These are phyloP conservation scores for Rubia tinctorum DNA, from an alignment of 305 asterid species.

Conservation along the genomic window DNA sequence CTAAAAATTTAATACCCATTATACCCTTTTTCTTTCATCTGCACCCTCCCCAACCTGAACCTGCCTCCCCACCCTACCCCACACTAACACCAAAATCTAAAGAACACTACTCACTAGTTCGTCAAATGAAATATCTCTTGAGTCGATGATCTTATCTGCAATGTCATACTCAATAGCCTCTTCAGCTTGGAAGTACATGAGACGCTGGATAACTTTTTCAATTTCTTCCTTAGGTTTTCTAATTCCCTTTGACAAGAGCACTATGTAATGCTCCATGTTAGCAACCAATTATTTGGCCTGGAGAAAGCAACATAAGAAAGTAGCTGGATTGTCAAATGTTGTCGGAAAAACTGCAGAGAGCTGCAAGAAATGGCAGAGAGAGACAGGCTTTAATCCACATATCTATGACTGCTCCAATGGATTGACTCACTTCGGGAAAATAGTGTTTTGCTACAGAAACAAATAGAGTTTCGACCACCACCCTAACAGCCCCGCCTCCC, in stretches of 20 bases:
- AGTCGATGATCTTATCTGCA: slow-evolving; percentile 71
- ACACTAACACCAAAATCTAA: no score
- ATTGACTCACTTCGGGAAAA: slow-evolving; percentile 69
- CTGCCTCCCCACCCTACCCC: no score
- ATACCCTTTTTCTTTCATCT: no score
- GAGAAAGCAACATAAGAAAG: slow-evolving; percentile 9
- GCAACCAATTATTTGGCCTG: slow-evolving; percentile 87
- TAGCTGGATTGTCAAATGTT: slow-evolving; percentile 4
- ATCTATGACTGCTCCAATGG: slow-evolving; percentile 76
- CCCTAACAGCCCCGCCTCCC: no score
- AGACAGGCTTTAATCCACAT: slow-evolving; percentile 86
- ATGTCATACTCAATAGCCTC: slow-evolving; percentile 84
- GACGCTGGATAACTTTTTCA: slow-evolving; percentile 64
- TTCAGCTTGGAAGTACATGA: slow-evolving; percentile 58
- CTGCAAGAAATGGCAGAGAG: slow-evolving; percentile 24
- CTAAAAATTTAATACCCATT: no score
- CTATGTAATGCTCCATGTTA: slow-evolving; percentile 56
- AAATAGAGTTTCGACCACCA: no score
- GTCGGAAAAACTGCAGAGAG: neutral
- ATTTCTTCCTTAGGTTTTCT: slow-evolving; percentile 87
- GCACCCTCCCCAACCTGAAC: no score
- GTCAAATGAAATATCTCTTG: slow-evolving; percentile 58
- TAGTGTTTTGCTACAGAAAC: slow-evolving; percentile 67
- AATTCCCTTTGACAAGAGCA: slow-evolving; percentile 62
- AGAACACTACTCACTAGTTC: slow-evolving; percentile 51